Evolutionary conservation across 306 rosid species (phyloP).

Genomic region (Prunus dulcis): DNA sequence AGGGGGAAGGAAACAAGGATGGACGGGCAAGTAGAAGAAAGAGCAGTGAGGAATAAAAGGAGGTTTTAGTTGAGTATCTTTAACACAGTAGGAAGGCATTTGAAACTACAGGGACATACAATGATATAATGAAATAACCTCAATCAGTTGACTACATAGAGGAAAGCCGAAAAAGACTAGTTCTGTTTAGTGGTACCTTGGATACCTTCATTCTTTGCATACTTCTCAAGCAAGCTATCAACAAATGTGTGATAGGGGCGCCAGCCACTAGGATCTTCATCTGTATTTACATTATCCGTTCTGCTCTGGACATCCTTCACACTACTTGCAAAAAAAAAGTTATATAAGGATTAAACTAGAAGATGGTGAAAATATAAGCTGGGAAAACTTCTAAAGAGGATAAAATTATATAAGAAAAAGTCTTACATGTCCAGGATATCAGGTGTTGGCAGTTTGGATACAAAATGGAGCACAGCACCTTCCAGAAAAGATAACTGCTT

Average conservation of each 20-base stretch:
- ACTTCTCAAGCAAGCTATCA: slow-evolving; percentile 63
- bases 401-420: slow-evolving; percentile 24
- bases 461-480: slow-evolving; percentile 64
- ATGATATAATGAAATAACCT: no score
- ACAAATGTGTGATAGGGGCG: slow-evolving; percentile 75
- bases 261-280: slow-evolving; percentile 99
- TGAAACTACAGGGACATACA: no score
- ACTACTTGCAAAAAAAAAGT: slow-evolving; percentile 34
- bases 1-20: no score
- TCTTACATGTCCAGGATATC: slow-evolving; percentile 75
- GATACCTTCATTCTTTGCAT: slow-evolving; percentile 73
- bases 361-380: background rate
- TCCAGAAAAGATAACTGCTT: slow-evolving; percentile 77
- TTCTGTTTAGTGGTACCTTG: slow-evolving; percentile 47
- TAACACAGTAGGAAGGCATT: no score
- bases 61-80: no score
- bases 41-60: background rate
- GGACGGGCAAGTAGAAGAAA: background rate
- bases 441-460: slow-evolving; percentile 69
- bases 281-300: slow-evolving; percentile 66
- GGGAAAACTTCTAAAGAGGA: slow-evolving; percentile 18
- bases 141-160: background rate
- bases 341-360: slow-evolving; percentile 18
- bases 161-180: background rate
- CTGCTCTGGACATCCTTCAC: slow-evolving; percentile 70